Evolutionary conservation across 2,329 filamentous ascomycete genomes (phyloP).

Genomic region (Aureobasidium sp.): DNA sequence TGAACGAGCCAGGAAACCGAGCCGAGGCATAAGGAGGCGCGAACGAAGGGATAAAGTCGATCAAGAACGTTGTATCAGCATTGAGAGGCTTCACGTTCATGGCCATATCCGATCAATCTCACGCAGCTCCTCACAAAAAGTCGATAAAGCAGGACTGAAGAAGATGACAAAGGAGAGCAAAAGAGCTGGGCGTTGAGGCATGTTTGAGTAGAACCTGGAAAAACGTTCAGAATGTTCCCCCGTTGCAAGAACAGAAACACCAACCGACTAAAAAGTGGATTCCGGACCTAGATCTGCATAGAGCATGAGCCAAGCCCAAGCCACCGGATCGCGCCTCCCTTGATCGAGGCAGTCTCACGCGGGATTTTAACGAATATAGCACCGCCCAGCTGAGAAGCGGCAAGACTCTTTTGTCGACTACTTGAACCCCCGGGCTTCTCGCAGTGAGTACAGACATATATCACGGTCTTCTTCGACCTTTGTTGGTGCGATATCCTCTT

Average conservation of each 20-base stretch:
- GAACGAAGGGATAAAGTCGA: conserved; percentile 52
- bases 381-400: too few species aligned
- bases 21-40: conserved; percentile 31
- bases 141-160: background rate
- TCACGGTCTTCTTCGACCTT: background rate
- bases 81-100: conserved; percentile 57
- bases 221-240: background rate
- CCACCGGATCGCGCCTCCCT: background rate
- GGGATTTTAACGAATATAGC: background rate
- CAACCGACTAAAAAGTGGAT: conserved; percentile 2
- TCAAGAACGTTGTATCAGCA: conserved; percentile 55
- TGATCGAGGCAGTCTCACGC: background rate
- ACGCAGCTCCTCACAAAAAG: background rate
- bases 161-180: background rate
- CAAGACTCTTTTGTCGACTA: too few species aligned
- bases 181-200: background rate
- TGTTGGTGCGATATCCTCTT: background rate
- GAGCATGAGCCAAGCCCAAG: background rate
- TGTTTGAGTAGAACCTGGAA: conserved; percentile 3
- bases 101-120: conserved; percentile 41
- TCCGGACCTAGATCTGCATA: background rate
- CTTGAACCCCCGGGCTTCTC: too few species aligned
- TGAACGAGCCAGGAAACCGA: conserved; percentile 46
- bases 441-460: too few species aligned
- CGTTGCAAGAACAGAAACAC: background rate